Evolutionary conservation across 768 basidiomycete genomes (phyloP).

Genomic region (Mycena alexandri): DNA sequence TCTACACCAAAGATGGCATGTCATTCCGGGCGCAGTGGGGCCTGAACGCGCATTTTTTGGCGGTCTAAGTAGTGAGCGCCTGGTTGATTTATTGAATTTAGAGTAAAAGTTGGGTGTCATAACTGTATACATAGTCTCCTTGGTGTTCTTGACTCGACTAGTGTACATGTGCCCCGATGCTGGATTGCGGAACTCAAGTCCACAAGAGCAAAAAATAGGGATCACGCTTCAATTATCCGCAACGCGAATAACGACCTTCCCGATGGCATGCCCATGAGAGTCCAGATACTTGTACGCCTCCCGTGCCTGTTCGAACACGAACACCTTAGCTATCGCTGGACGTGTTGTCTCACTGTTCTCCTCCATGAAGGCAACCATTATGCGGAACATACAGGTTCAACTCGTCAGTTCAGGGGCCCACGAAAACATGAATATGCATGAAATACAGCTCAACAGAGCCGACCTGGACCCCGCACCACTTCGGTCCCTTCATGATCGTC

Average conservation of each 20-base stretch:
- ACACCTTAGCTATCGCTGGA: slow-evolving; percentile 63
- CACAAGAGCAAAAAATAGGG: too few species aligned
- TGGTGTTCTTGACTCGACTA: too few species aligned
- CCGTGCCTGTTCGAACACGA: slow-evolving; percentile 57
- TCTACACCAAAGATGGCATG: slow-evolving; percentile 35
- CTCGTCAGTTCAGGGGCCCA: too few species aligned
- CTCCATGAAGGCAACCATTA: slow-evolving; percentile 55
- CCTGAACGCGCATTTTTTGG: slow-evolving; percentile 26
- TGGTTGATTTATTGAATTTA: too few species aligned
- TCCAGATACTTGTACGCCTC: slow-evolving; percentile 61
- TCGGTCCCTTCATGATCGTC: slow-evolving; percentile 46
- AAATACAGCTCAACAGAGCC: slow-evolving; percentile 57
- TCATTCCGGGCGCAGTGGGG: slow-evolving; percentile 24
- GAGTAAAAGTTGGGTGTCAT: too few species aligned
- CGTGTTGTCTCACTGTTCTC: slow-evolving; percentile 48
- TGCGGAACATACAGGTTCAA: slow-evolving; percentile 52
- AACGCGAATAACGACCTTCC: slow-evolving; percentile 54
- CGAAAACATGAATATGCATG: not conserved
- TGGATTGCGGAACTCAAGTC: too few species aligned
- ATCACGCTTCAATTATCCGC: not conserved
- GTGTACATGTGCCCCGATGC: too few species aligned
- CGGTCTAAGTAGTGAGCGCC: not conserved
- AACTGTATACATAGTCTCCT: too few species aligned
- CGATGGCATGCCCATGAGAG: slow-evolving; percentile 61
- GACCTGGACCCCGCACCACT: slow-evolving; percentile 57